Evolutionary conservation across 305 asterid genomes (phyloP).

Genomic region (Stenogyne calaminthoides): DNA sequence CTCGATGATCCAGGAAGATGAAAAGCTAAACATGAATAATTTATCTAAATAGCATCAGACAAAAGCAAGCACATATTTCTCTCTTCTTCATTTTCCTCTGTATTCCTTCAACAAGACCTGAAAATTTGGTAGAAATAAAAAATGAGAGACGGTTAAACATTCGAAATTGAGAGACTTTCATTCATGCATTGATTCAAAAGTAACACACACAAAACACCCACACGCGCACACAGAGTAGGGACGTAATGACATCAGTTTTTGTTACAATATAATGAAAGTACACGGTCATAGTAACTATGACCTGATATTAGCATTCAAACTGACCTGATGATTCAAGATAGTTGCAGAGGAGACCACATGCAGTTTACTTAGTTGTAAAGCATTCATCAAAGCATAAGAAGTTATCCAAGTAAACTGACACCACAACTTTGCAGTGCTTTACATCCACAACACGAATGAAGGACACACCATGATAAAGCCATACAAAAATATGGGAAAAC

Average conservation of each 20-base stretch:
- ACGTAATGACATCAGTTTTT: not conserved
- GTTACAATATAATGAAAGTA: conserved; percentile 1
- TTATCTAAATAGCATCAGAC: conserved; percentile 12
- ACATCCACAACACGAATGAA: not conserved
- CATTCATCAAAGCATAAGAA: conserved; percentile 17
- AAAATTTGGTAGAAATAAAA: conserved; percentile 22
- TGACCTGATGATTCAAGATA: not conserved
- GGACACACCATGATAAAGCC: conserved; percentile 12
- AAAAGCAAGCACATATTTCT: conserved; percentile 11
- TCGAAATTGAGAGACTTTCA: not conserved
- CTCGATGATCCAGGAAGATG: not conserved
- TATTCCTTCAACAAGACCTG: conserved; percentile 31
- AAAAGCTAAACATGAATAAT: not conserved
- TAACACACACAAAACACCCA: not conserved
- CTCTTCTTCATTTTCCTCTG: conserved; percentile 23
- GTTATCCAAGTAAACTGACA: conserved; percentile 8
- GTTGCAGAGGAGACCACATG: conserved; percentile 6
- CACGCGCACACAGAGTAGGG: not conserved
- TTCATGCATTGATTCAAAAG: not conserved
- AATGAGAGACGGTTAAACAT: not conserved
- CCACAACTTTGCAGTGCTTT: conserved; percentile 14
- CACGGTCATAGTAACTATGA: not conserved
- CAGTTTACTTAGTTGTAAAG: conserved; percentile 27
- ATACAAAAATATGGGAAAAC: not conserved
- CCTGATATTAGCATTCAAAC: conserved; percentile 6